Evolutionary conservation across 1,284 basidiomycete genomes (phyloP).

Genomic region (Xerocomus nothofagi): DNA sequence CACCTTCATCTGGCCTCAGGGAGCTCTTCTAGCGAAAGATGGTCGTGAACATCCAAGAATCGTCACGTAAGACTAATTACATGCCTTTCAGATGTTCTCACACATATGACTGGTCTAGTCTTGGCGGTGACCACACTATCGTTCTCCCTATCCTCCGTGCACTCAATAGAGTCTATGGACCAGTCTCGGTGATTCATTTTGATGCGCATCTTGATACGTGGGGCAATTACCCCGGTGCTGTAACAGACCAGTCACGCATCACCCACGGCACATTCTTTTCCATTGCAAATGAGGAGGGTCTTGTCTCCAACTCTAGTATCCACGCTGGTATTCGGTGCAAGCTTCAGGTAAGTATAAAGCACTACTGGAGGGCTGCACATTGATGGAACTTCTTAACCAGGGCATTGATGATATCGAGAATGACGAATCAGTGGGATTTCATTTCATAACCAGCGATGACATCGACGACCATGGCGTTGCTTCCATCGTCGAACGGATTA

Average conservation of each 20-base stretch:
- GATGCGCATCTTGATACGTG: slow-evolving; percentile 77
- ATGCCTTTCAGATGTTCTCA: background rate
- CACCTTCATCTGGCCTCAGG: slow-evolving; percentile 27
- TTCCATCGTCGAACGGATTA: slow-evolving; percentile 62
- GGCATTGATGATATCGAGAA: slow-evolving; percentile 59
- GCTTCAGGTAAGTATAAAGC: slow-evolving; percentile 46
- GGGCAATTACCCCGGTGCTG: slow-evolving; percentile 53
- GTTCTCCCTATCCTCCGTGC: slow-evolving; percentile 75
- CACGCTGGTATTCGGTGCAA: slow-evolving; percentile 81
- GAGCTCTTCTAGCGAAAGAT: slow-evolving; percentile 48
- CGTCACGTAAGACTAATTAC: slow-evolving; percentile 46
- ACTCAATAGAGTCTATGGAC: slow-evolving; percentile 70
- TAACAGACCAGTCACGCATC: slow-evolving; percentile 59
- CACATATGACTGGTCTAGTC: slow-evolving; percentile 37
- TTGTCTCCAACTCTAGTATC: slow-evolving; percentile 70
- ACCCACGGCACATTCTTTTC: slow-evolving; percentile 81
- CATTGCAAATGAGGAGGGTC: slow-evolving; percentile 68
- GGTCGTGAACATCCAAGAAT: slow-evolving; percentile 64
- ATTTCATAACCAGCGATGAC: slow-evolving; percentile 72
- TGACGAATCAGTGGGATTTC: slow-evolving; percentile 66
- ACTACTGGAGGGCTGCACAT: background rate
- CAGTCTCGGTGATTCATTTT: slow-evolving; percentile 79
- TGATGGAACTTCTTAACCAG: slow-evolving; percentile 34
- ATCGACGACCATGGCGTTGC: slow-evolving; percentile 69
- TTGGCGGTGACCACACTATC: slow-evolving; percentile 81